Evolutionary conservation across 1,139 yeast genomes (phyloP).

Genomic region (Candida neerlandica): DNA sequence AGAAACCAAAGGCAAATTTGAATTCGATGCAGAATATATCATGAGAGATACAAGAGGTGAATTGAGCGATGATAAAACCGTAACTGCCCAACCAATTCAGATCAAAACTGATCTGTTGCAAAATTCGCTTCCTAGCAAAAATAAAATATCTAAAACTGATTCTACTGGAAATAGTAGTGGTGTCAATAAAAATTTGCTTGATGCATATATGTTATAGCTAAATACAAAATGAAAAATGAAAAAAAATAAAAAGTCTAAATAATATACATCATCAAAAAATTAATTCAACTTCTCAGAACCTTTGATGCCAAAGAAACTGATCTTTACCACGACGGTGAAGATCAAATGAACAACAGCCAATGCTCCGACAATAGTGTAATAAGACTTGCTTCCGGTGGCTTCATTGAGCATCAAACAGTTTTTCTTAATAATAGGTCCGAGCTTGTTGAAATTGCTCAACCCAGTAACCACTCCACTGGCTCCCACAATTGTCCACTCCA

Average conservation of each 20-base stretch:
- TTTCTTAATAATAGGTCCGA: slow-evolving; percentile 43
- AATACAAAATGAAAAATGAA: neutral
- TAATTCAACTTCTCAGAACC: neutral
- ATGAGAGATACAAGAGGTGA: slow-evolving; percentile 7
- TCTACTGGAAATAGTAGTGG: slow-evolving; percentile 1
- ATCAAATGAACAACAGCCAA: slow-evolving; percentile 42
- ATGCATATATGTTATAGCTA: slow-evolving; percentile 4
- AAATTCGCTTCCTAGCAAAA: slow-evolving; percentile 1
- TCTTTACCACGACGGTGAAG: slow-evolving; percentile 50
- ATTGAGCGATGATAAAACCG: slow-evolving; percentile 4
- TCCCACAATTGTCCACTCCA: slow-evolving; percentile 52
- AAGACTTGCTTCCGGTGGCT: slow-evolving; percentile 25
- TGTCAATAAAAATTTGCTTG: slow-evolving; percentile 4
- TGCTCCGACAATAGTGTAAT: slow-evolving; percentile 23
- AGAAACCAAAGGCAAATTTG: slow-evolving; percentile 37
- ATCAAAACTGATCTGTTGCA: neutral
- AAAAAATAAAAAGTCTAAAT: too few relatives aligned
- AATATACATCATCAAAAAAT: neutral
- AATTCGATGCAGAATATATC: slow-evolving; percentile 9
- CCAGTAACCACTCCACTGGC: slow-evolving; percentile 53
- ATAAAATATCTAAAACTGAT: neutral
- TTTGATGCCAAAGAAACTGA: slow-evolving; percentile 49
- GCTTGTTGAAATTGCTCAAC: slow-evolving; percentile 44
- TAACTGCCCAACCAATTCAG: slow-evolving; percentile 3
- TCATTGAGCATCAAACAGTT: slow-evolving; percentile 35